Evolutionary conservation across 2,329 filamentous ascomycete genomes (phyloP).

Genomic region (Teratosphaeria pseudoeucalypti): DNA sequence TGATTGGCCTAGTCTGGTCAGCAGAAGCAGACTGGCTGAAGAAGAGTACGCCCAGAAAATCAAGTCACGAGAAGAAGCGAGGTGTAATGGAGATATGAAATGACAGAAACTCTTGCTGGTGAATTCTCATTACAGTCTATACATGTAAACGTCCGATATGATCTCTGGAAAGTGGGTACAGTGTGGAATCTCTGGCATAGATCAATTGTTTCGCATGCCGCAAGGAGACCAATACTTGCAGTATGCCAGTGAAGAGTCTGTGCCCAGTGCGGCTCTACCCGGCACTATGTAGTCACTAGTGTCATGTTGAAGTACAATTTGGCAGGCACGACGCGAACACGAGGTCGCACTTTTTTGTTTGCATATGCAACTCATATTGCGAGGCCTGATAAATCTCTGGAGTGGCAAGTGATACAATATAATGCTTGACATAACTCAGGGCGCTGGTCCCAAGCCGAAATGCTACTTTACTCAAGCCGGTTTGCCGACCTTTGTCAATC

Average conservation of each 20-base stretch:
- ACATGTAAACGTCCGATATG: neutral
- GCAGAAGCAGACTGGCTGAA: neutral
- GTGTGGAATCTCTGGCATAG: too few species aligned
- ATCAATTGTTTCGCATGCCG: too few species aligned
- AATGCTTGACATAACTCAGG: conserved; percentile 4
- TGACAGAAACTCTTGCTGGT: neutral
- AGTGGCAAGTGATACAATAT: neutral
- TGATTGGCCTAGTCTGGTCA: neutral
- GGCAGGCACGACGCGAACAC: neutral
- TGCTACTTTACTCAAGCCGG: conserved; percentile 63
- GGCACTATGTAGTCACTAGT: neutral
- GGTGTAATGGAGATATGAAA: neutral
- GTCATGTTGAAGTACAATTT: neutral
- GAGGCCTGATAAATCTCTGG: neutral
- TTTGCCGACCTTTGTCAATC: conserved; percentile 58
- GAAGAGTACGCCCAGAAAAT: neutral
- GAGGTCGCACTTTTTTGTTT: neutral
- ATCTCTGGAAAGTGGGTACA: neutral
- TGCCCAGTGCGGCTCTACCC: neutral
- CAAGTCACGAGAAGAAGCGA: neutral
- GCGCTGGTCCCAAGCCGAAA: conserved; percentile 36
- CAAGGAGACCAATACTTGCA: too few species aligned
- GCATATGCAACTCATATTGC: neutral
- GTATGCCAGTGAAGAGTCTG: neutral
- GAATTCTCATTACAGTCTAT: neutral